These are phyloP conservation scores for Aspergillus carbonarius DNA, from an alignment of 2,329 filamentous ascomycete species.

Conservation along the genomic window DNA sequence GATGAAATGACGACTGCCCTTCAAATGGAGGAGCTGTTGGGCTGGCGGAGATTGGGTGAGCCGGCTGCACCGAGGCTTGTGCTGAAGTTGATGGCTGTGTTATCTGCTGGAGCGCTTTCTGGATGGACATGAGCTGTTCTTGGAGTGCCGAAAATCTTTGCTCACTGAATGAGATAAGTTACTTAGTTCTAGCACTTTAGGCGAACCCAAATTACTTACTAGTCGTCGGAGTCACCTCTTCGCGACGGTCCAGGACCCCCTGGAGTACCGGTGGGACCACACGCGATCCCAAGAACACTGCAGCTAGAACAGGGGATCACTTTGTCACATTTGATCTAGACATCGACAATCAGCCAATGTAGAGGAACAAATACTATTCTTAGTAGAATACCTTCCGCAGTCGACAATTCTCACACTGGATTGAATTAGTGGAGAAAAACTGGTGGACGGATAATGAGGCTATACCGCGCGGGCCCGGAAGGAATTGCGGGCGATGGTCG, in stretches of 20 bases:
- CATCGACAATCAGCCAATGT: not conserved
- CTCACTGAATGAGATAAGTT: constrained; percentile 10
- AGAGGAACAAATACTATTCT: not conserved
- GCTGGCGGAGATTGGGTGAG: constrained; percentile 12
- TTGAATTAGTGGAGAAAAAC: not conserved
- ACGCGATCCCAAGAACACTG: constrained; percentile 18
- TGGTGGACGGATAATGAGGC: not conserved
- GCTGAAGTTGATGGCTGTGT: constrained; percentile 4
- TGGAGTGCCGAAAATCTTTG: constrained; percentile 19
- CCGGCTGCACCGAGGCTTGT: constrained; percentile 1
- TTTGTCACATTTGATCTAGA: constrained; percentile 26
- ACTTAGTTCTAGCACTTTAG: not conserved
- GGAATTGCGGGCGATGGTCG: constrained; percentile 14
- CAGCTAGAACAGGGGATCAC: constrained; percentile 24
- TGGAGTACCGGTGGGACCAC: constrained; percentile 12
- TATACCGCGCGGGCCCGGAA: constrained; percentile 27
- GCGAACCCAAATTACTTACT: constrained; percentile 12
- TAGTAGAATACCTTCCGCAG: constrained; percentile 23
- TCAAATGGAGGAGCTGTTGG: constrained; percentile 24
- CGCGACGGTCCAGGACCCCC: constrained; percentile 1
- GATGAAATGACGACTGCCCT: constrained; percentile 26
- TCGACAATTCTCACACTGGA: constrained; percentile 30
- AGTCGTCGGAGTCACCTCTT: constrained; percentile 9
- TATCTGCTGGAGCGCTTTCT: constrained; percentile 19
- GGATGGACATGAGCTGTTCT: constrained; percentile 19